Evolutionary conservation across 1,139 yeast species (phyloP).

Genomic region (Suhomyces taliae): DNA sequence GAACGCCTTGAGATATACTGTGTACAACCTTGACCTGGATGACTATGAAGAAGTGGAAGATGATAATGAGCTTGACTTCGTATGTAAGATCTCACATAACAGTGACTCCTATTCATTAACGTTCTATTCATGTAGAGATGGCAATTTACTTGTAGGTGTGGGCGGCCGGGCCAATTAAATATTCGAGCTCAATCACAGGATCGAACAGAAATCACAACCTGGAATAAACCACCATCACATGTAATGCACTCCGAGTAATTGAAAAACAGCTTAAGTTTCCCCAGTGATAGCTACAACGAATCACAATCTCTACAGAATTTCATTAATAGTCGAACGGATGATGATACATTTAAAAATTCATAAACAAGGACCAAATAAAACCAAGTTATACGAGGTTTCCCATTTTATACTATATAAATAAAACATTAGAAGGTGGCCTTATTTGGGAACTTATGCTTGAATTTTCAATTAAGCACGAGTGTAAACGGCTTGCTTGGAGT

Average conservation of each 20-base stretch:
- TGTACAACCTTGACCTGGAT: not conserved
- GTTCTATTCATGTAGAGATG: not conserved
- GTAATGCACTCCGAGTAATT: not conserved
- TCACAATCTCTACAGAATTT: too few relatives aligned
- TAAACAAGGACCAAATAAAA: constrained; percentile 7
- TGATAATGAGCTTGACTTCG: not conserved
- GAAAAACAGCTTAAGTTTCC: not conserved
- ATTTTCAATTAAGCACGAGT: constrained; percentile 37
- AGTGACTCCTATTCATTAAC: not conserved
- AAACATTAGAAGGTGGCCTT: constrained; percentile 8
- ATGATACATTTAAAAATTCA: constrained; percentile 9
- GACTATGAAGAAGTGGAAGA: too few relatives aligned
- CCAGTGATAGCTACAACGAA: not conserved
- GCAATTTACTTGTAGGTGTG: not conserved
- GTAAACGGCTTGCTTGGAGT: constrained; percentile 97
- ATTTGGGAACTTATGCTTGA: constrained; percentile 6
- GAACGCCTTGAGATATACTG: constrained; percentile 5
- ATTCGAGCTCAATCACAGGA: too few relatives aligned
- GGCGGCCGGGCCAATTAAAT: not conserved
- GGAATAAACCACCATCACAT: not conserved
- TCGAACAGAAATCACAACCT: not conserved
- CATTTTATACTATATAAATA: constrained; percentile 9
- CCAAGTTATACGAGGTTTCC: constrained; percentile 6
- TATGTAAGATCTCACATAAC: not conserved
- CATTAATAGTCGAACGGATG: constrained; percentile 1